phyloP scores from a whole-genome alignment of 805 yeast genomes.

The Huiozyma naganishii region DNA sequence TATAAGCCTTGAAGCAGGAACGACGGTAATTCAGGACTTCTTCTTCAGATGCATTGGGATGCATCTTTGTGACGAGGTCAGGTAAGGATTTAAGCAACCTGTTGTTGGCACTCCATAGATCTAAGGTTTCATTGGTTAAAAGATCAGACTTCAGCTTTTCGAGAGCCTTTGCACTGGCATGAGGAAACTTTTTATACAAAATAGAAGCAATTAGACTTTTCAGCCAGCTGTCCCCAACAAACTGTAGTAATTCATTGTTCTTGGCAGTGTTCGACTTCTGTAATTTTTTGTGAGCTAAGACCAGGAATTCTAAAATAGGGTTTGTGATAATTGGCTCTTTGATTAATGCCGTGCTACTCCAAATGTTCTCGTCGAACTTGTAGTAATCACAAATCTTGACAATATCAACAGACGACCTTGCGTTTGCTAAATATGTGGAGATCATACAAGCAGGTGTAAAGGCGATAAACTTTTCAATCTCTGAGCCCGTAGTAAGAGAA shows the following conservation, averaged over 20 bases:
- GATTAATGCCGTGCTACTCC: constrained; percentile 1
- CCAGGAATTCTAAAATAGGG: constrained; percentile 5
- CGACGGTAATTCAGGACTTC: constrained; percentile 44
- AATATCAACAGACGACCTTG: constrained; percentile 3
- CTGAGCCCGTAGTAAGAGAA: neutral
- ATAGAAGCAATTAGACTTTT: constrained; percentile 53
- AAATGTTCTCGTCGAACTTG: constrained; percentile 4
- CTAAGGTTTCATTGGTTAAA: neutral
- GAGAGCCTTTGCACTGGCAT: constrained; percentile 62
- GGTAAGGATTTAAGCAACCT: neutral
- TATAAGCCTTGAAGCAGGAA: constrained; percentile 80
- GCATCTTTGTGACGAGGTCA: constrained; percentile 17
- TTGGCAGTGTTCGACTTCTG: constrained; percentile 1
- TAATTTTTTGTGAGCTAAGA: constrained; percentile 7
- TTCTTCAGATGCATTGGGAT: neutral
- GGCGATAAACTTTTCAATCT: constrained; percentile 5
- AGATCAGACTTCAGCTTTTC: neutral
- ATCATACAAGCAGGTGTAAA: constrained; percentile 5
- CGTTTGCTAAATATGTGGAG: constrained; percentile 1
- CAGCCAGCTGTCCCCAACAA: constrained; percentile 71
- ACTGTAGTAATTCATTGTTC: constrained; percentile 39
- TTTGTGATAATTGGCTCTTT: constrained; percentile 7
- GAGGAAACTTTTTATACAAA: constrained; percentile 48
- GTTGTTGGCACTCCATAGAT: neutral
- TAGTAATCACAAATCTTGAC: constrained; percentile 3